Evolutionary conservation across 805 yeast species (phyloP).

Genomic region (Metschnikowia orientalis): DNA sequence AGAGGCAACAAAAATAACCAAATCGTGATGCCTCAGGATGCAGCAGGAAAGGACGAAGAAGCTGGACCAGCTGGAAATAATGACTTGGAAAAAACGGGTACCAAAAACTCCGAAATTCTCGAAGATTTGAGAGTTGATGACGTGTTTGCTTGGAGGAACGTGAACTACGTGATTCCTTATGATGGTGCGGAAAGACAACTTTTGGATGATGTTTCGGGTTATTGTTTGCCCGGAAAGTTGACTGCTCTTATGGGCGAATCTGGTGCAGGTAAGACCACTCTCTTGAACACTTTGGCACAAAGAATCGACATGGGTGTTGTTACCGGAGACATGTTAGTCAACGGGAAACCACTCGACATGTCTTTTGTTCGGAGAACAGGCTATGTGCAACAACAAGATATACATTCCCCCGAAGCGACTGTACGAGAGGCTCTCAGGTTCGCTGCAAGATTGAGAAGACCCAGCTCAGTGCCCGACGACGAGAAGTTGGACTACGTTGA

Average conservation of each 20-base stretch:
- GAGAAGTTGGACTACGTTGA: constrained; percentile 52
- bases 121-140: constrained; percentile 16
- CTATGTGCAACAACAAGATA: constrained; percentile 58
- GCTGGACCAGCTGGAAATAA: constrained; percentile 9
- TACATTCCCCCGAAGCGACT: constrained; percentile 47
- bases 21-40: constrained; percentile 15
- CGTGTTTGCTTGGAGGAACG: constrained; percentile 52
- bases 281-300: constrained; percentile 50
- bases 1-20: constrained; percentile 22
- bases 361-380: constrained; percentile 55
- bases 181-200: constrained; percentile 35
- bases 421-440: constrained; percentile 52
- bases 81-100: constrained; percentile 8
- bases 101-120: constrained; percentile 8
- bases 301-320: constrained; percentile 53
- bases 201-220: constrained; percentile 32
- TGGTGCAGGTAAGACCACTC: constrained; percentile 61
- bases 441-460: constrained; percentile 48
- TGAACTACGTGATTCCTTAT: constrained; percentile 52
- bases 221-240: constrained; percentile 46
- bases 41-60: constrained; percentile 15
- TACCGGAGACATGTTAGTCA: constrained; percentile 55
- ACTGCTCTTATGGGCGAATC: constrained; percentile 63
- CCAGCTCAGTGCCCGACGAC: constrained; percentile 32
- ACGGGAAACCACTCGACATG: constrained; percentile 45